Percentiles rank a stretch among this genome's conserved stretches.
phyloP scores from a whole-genome alignment of 2,329 filamentous ascomycete species.

The Penicillium sp. region DNA sequence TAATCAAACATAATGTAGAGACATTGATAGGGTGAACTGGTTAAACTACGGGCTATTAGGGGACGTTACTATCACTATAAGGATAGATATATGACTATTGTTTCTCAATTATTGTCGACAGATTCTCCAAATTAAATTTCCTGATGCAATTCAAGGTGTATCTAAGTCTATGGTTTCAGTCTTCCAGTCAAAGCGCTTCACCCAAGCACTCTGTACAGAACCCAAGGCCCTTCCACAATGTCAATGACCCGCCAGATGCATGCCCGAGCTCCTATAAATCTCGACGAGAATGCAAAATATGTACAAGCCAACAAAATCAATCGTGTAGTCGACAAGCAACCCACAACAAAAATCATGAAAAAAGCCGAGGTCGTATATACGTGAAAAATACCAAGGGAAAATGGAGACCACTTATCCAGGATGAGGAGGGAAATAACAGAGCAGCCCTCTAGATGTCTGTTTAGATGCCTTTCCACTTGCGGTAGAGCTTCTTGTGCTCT shows the following conservation, averaged over 20 bases:
- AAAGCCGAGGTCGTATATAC: constrained; percentile 13
- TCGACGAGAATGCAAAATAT: constrained; percentile 21
- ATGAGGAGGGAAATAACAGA: neutral
- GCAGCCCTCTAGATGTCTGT: constrained; percentile 32
- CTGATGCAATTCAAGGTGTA: constrained; percentile 16
- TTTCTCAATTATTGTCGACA: too few species aligned
- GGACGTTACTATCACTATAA: too few species aligned
- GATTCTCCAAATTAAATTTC: constrained; percentile 14
- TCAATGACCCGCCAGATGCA: neutral
- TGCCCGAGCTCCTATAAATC: too few species aligned
- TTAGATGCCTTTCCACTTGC: constrained; percentile 36
- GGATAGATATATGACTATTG: too few species aligned
- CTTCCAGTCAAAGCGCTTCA: constrained; percentile 8
- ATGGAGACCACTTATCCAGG: neutral
- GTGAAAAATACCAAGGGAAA: constrained; percentile 8
- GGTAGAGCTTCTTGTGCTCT: constrained; percentile 61
- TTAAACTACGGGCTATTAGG: too few species aligned
- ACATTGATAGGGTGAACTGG: too few species aligned
- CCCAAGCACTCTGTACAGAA: constrained; percentile 10
- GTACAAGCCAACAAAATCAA: constrained; percentile 17
- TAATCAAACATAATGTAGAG: too few species aligned
- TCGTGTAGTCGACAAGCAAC: constrained; percentile 8
- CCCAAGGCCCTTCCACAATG: neutral
- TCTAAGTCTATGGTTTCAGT: constrained; percentile 23
- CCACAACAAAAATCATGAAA: constrained; percentile 13